Evolutionary conservation across 2,329 filamentous ascomycete species (phyloP).

Genomic region (Cadophora malorum): DNA sequence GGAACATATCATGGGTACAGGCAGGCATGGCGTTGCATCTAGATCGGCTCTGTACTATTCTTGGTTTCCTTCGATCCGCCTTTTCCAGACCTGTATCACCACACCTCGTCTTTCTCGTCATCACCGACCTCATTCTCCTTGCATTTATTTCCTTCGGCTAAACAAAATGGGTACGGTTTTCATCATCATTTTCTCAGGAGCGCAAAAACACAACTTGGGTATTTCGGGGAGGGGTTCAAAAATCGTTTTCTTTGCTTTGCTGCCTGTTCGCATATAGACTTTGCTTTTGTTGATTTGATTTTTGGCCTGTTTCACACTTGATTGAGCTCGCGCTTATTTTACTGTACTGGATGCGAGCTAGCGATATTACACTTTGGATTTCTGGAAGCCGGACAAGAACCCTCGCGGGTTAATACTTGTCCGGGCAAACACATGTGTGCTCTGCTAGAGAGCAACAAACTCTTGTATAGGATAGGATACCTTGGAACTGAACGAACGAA

Average conservation of each 20-base stretch:
- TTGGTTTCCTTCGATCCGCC: slow-evolving; percentile 15
- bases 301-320: slow-evolving; percentile 23
- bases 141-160: slow-evolving; percentile 19
- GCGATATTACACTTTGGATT: slow-evolving; percentile 21
- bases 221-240: slow-evolving; percentile 11
- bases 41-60: slow-evolving; percentile 32
- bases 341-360: slow-evolving; percentile 3
- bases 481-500: slow-evolving; percentile 18
- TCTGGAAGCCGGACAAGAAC: slow-evolving; percentile 24
- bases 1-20: slow-evolving; percentile 18
- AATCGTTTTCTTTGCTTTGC: slow-evolving; percentile 22
- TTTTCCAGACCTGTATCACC: slow-evolving; percentile 24
- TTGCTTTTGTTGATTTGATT: slow-evolving; percentile 19
- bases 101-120: slow-evolving; percentile 7
- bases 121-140: neutral
- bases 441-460: neutral
- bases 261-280: slow-evolving; percentile 37
- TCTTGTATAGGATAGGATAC: slow-evolving; percentile 36
- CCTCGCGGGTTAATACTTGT: slow-evolving; percentile 32
- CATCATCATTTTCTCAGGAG: slow-evolving; percentile 21
- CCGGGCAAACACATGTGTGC: slow-evolving; percentile 1
- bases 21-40: slow-evolving; percentile 39
- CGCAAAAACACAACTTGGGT: slow-evolving; percentile 18
- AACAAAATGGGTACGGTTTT: slow-evolving; percentile 19
- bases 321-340: slow-evolving; percentile 17